Evolutionary conservation across 768 basidiomycete genomes (phyloP), one percentile per base, ranked within the genome.

Genomic region (Pluteus cervinus): DNA sequence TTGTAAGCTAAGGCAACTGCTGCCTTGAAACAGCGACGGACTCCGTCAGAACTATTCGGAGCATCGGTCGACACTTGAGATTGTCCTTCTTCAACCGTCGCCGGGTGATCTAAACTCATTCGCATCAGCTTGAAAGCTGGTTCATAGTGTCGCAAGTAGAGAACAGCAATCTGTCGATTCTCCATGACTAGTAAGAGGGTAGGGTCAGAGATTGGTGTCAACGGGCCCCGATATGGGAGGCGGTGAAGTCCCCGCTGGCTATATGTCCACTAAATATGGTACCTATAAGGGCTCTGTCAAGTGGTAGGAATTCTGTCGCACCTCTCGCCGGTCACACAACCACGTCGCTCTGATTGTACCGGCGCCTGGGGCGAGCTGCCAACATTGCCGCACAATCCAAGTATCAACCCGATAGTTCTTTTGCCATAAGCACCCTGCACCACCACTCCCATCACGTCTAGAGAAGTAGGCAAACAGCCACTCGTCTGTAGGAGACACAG

Each of bases 391-490:
- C 20, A 81, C 57, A 4, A 37, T 55, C 81, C 86, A 88, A 20
- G 50, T 64, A 46, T 88, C 81, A 21, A 82, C 57, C 43, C 76
- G 75, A 8, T 61, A 40, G 3, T 69, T 78, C 22, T 73, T 69
- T 33, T 63, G 66, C 82, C 85, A 88, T 11, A 86, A 46, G 50
- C 84, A 83, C 9, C 70, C 76, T 29, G 73, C 55, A n/a, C n/a
- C n/a, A 8, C 83, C 81, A 41, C 78, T 76, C 1, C 59, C 54
- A 17, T 68, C 69, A 21, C 61, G 61, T 26, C 78, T 66, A 8
- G 84, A 82, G 51, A 82, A 87, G 51, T 79, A 88, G 1, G 83
- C 84, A 49, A 86, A 86, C 4, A 88, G 52, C 76, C 73, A 81
- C 33, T 69, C 65, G 42, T 79, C 76, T 20, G 62, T 61, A 3